Evolutionary conservation across 148 eudicot genomes (phyloP), one percentile per base, ranked within the genome.

Genomic region (Selenicereus undatus): DNA sequence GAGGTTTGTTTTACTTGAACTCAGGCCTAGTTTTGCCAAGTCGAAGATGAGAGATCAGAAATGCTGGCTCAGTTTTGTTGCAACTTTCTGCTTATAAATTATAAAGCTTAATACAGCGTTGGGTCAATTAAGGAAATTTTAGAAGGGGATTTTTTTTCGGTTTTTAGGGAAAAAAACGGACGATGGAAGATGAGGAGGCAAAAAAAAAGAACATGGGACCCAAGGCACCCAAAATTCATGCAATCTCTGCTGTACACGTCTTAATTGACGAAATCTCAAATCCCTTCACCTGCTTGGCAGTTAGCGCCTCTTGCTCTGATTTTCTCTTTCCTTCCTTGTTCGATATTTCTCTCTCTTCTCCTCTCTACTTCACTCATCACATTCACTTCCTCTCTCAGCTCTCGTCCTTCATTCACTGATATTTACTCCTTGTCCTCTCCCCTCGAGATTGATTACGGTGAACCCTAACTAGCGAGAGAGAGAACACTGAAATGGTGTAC

Each of bases 401-500:
- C 69, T 62, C 35, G 13, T 18, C 58, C 20, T 26, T 65, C n/a
- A 43, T 43, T 22, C 43, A 32, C 45, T 14, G 30, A 22, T 77
- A 68, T 35, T 17, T 22, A 56, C 42, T 30, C 32, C 35, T 76
- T n/a, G 29, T 12, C 54, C 32, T 45, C n/a, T 29, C 14, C 43
- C 30, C 42, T 50, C 52, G 22, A 51, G 76, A 20, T 58, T 45
- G 58, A 51, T 58, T 32, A 51, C 58, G 58, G 27, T 48, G 76
- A 76, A 76, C 78, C 83, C 78, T 78, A 73, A 7, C 43, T 4
- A 39, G 7, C 43, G 1, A 39, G 7, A 39, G 58, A 62, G 35
- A 51, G 52, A 51, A 54, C 8, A 35, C 26, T 72, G 78, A 64
- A 77, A 93, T 93, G 97, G 95, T 83, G 77, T 88, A 87, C 77